Evolutionary conservation across 805 yeast genomes (phyloP).

Genomic region (Kluyveromyces starmeri): DNA sequence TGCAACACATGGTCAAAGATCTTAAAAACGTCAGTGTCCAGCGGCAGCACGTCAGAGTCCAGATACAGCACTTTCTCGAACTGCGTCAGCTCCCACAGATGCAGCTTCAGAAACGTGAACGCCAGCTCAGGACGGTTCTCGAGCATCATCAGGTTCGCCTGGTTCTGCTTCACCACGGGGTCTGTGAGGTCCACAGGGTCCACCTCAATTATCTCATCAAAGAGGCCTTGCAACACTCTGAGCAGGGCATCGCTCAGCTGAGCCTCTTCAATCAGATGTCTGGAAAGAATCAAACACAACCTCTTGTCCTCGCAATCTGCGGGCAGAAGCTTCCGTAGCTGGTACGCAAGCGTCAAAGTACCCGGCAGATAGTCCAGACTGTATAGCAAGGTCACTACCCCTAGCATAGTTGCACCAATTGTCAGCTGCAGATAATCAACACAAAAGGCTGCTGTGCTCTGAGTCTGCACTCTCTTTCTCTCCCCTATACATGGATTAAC

Average conservation of each 20-base stretch:
- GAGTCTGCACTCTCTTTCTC: too few relatives aligned
- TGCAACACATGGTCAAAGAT: conserved; percentile 14
- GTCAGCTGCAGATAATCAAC: too few relatives aligned
- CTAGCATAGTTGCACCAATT: conserved; percentile 17
- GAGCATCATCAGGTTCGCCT: conserved; percentile 28
- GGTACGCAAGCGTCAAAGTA: conserved; percentile 40
- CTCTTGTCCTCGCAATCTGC: conserved; percentile 4
- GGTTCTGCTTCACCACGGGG: conserved; percentile 12
- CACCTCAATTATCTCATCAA: conserved; percentile 24
- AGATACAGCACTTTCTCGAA: conserved; percentile 45
- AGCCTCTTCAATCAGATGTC: conserved; percentile 12
- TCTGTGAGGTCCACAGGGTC: conserved; percentile 16
- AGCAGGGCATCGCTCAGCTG: conserved; percentile 12
- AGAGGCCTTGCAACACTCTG: conserved; percentile 15
- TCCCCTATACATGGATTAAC: too few relatives aligned
- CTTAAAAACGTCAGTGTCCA: conserved; percentile 21
- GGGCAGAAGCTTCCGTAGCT: conserved; percentile 22
- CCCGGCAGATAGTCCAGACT: conserved; percentile 49
- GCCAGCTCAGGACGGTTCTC: conserved; percentile 42
- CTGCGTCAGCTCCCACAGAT: conserved; percentile 38
- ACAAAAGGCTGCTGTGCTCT: too few relatives aligned
- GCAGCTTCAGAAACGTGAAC: conserved; percentile 42
- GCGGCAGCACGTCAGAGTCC: conserved; percentile 56
- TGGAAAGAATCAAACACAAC: conserved; percentile 17
- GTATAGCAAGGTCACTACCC: conserved; percentile 42